Conservation (phyloP, 345 rosid species). For the Euphorbia lathyris region DNA sequence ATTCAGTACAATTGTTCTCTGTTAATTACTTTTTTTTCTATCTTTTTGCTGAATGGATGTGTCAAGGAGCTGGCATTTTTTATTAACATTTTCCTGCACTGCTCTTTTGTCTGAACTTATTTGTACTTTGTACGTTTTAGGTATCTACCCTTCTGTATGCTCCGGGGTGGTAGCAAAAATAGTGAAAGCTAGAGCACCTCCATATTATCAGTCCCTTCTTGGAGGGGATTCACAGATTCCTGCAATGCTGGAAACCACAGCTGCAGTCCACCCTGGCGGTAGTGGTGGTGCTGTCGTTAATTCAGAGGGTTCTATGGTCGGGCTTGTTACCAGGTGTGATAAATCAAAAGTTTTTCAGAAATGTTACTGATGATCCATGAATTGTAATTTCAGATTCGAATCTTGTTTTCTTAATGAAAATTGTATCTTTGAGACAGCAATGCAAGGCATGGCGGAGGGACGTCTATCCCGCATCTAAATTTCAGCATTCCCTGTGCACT, state of each 20-base stretch:
- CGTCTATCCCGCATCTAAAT: slow-evolving; percentile 81
- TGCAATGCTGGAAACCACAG: slow-evolving; percentile 93
- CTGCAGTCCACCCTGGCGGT: slow-evolving; percentile 94
- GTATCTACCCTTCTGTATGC: slow-evolving; percentile 72
- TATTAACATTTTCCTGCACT: background rate
- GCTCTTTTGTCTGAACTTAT: background rate
- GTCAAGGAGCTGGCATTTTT: background rate
- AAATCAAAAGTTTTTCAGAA: background rate
- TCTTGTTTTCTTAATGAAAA: slow-evolving; percentile 7
- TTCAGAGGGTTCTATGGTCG: slow-evolving; percentile 73
- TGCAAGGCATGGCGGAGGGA: slow-evolving; percentile 86
- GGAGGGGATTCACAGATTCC: slow-evolving; percentile 42
- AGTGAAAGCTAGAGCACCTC: slow-evolving; percentile 48
- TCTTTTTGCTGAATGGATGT: too few species aligned
- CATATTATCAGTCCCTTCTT: slow-evolving; percentile 26
- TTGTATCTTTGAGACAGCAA: slow-evolving; percentile 54
- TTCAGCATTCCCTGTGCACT: slow-evolving; percentile 90
- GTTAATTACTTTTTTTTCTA: too few species aligned
- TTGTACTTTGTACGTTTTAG: slow-evolving; percentile 34
- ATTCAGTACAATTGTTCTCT: too few species aligned
- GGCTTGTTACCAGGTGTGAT: slow-evolving; percentile 81
- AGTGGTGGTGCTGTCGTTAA: slow-evolving; percentile 94
- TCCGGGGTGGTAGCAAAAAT: slow-evolving; percentile 82
- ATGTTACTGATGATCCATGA: background rate
- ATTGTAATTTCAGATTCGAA: slow-evolving; percentile 7